Evolutionary conservation across 148 eudicot species (phyloP), one percentile per base, ranked within the genome.

Genomic region (Rhododendron griersonianum): DNA sequence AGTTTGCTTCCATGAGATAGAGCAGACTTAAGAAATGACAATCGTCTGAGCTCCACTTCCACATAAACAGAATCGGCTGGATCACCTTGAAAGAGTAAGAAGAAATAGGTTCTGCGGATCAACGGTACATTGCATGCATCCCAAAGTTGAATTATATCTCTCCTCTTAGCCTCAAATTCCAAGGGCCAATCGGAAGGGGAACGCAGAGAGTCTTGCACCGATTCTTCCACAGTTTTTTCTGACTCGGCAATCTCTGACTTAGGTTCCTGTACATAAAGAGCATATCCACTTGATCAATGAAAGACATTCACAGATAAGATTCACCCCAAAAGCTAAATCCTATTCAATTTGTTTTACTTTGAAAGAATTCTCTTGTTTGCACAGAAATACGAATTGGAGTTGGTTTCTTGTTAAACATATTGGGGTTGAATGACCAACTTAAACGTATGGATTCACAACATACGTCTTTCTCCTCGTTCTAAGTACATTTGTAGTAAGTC

Each of bases 51-150:
- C 89, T 98, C 99, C 4, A 98, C 98, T 89, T 95, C 99, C 90
- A 98, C 83, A 91, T 98, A 98, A 69, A 95, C 88, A 19, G 95
- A 91, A 83, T 98, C 99, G 2, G 99, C 91, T 33, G 93, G 96
- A 86, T 98, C 99, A 30, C 96, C 99, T 90, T 91, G 91, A 81
- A 98, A 98, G 71, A 98, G 92, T 90, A 98, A 90, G 90, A 91
- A 94, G 87, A 98, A 98, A 65, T 90, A 93, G 86, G 94, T 94
- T 88, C 99, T 91, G 85, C 96, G 98, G 59, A 92, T 90, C 78
- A 98, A 81, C 4, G 98, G 98, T 65, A 90, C 92, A 87, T 94
- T 81, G 88, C 99, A 98, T 74, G 89, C 91, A 82, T 94, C 91
- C 99, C 99, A 98, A 28, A 93, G 93, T 90, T 93, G 91, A 65